Conservation (phyloP, 345 rosid genomes). For the Gossypium australe region DNA sequence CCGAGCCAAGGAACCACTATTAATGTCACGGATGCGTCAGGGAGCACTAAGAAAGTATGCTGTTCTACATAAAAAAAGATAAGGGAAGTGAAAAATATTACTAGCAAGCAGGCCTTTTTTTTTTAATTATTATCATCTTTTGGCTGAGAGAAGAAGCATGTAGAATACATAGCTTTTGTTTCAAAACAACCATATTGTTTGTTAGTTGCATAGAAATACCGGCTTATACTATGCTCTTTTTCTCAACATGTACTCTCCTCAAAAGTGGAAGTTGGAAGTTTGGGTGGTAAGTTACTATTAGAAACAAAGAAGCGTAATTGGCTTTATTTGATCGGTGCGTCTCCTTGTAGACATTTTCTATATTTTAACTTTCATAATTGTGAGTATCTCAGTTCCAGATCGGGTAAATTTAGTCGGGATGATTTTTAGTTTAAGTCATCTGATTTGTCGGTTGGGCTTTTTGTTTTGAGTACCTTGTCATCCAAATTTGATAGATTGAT, state of each 20-base stretch:
- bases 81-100: slow-evolving; percentile 2
- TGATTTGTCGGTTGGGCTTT: too few relatives aligned
- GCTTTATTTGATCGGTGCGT: background rate
- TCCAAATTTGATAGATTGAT: too few relatives aligned
- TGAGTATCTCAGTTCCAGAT: background rate
- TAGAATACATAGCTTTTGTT: slow-evolving; percentile 38
- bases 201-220: background rate
- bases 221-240: background rate
- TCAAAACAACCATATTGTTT: background rate
- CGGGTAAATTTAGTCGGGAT: too few relatives aligned
- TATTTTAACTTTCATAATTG: background rate
- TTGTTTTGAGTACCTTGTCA: too few relatives aligned
- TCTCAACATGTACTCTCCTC: background rate
- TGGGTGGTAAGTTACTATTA: slow-evolving; percentile 7
- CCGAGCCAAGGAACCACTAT: slow-evolving; percentile 66
- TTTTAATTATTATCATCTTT: slow-evolving; percentile 19
- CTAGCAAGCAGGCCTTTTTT: slow-evolving; percentile 9
- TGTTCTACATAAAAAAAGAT: slow-evolving; percentile 42
- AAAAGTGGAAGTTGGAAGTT: background rate
- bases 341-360: background rate
- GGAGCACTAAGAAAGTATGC: slow-evolving; percentile 42
- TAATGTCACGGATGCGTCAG: slow-evolving; percentile 51
- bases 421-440: too few relatives aligned
- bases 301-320: background rate
- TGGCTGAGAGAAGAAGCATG: slow-evolving; percentile 33